Percentiles rank a stretch among this genome's conserved stretches.
These are phyloP conservation scores for Coniochaeta sp. DNA, from an alignment of 2,329 filamentous ascomycete species.

Conservation along the genomic window DNA sequence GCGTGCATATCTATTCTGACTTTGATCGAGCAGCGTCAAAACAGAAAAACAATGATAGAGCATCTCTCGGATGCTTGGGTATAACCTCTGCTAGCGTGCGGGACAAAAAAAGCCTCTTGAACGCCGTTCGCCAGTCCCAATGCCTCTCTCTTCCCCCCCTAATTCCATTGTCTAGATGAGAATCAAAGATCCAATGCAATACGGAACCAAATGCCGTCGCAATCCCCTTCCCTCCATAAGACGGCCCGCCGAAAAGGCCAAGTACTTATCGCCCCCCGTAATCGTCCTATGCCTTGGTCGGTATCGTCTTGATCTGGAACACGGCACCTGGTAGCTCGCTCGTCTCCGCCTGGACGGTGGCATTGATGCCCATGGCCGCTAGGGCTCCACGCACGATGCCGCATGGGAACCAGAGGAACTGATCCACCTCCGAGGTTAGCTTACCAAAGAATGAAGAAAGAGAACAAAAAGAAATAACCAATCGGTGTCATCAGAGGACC, in stretches of 20 bases:
- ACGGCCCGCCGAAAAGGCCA: background rate
- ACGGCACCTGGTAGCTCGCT: slow-evolving; percentile 80
- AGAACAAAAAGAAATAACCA: too few species aligned
- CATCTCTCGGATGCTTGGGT: background rate
- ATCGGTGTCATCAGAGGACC: too few species aligned
- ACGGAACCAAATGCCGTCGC: background rate
- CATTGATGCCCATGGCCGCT: slow-evolving; percentile 82
- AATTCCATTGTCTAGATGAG: background rate
- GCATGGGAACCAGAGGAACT: slow-evolving; percentile 95
- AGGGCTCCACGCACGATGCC: slow-evolving; percentile 88
- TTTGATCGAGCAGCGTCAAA: background rate
- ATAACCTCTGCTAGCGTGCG: background rate
- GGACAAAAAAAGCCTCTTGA: slow-evolving; percentile 10
- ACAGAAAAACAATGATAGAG: background rate
- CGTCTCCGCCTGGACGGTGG: slow-evolving; percentile 85
- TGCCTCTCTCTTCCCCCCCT: background rate
- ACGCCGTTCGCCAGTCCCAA: slow-evolving; percentile 9
- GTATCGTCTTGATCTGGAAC: slow-evolving; percentile 89
- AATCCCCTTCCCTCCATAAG: background rate
- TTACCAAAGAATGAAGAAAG: too few species aligned
- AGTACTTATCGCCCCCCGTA: background rate
- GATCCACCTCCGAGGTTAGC: too few species aligned
- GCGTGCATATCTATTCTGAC: background rate
- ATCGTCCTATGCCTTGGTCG: slow-evolving; percentile 49
- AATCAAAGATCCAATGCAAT: background rate